phyloP scores from a whole-genome alignment of 2,329 filamentous ascomycete genomes.

The Zymoseptoria tritici region DNA sequence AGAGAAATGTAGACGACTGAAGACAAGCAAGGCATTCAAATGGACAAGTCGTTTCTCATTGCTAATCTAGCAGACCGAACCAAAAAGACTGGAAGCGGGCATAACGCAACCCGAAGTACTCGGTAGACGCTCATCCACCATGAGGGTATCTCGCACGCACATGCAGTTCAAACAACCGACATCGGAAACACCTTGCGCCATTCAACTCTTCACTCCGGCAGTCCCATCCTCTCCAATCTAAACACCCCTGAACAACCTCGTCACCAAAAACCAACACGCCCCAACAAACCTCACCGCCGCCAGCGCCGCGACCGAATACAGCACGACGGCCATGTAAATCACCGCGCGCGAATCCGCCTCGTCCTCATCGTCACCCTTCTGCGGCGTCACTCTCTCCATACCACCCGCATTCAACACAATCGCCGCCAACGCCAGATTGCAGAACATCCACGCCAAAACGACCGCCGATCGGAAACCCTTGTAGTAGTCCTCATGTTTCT shows the following conservation, averaged over 20 bases:
- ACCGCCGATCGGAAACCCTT: conserved; percentile 88
- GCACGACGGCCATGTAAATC: conserved; percentile 77
- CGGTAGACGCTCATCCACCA: conserved; percentile 4
- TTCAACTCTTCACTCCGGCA: not conserved
- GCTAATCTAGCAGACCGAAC: not conserved
- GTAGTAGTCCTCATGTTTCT: conserved; percentile 97
- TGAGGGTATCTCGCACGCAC: conserved; percentile 7
- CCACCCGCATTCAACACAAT: conserved; percentile 82
- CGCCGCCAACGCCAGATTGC: conserved; percentile 81
- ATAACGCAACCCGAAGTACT: not conserved
- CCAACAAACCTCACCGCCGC: conserved; percentile 83
- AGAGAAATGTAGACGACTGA: not conserved
- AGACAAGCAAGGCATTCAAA: not conserved
- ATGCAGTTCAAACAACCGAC: conserved; percentile 20
- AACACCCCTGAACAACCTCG: conserved; percentile 65
- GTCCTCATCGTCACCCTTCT: conserved; percentile 28
- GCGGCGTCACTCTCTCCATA: conserved; percentile 4
- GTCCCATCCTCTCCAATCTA: conserved; percentile 9
- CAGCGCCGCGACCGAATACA: conserved; percentile 82
- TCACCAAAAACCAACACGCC: conserved; percentile 85
- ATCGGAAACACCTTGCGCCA: conserved; percentile 4
- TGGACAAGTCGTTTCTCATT: not conserved
- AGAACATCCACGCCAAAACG: conserved; percentile 93
- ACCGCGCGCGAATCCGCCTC: conserved; percentile 54
- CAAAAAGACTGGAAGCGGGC: not conserved